These are phyloP conservation scores for Syzygium aromaticum DNA, from an alignment of 345 rosid genomes.

Conservation along the genomic window DNA sequence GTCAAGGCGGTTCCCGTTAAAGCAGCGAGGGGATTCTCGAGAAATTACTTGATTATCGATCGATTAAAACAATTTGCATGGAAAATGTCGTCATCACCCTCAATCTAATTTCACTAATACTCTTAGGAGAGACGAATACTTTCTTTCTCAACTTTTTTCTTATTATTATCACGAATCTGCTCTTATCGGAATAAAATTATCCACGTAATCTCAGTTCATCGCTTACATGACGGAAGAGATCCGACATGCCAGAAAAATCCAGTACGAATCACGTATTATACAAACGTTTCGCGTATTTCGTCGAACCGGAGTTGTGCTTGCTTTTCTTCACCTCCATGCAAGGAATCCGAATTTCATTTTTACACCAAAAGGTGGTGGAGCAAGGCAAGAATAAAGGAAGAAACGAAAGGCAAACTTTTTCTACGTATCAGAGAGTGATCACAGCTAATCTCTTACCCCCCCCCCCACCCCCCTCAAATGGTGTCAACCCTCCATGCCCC, in stretches of 20 bases:
- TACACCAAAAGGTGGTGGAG: background rate
- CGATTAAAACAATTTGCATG: background rate
- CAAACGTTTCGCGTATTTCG: background rate
- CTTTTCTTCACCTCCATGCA: slow-evolving; percentile 35
- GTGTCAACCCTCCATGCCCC: background rate
- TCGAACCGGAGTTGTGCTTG: background rate
- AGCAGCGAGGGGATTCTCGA: background rate
- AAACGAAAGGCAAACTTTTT: slow-evolving; percentile 15
- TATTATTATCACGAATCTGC: background rate
- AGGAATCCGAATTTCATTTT: slow-evolving; percentile 32
- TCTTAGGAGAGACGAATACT: background rate
- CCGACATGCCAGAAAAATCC: background rate
- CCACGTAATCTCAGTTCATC: rapidly evolving
- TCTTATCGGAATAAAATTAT: rapidly evolving
- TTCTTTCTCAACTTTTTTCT: background rate
- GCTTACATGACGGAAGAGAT: background rate
- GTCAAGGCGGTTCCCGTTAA: background rate
- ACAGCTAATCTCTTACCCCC: slow-evolving; percentile 10
- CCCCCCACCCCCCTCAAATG: background rate
- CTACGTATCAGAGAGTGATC: background rate
- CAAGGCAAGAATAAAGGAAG: slow-evolving; percentile 14
- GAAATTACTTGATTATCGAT: background rate
- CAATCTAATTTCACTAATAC: background rate
- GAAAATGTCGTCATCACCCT: background rate
- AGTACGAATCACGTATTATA: background rate